Evolutionary conservation across 306 rosid species (phyloP).

Genomic region (Vicia sativa): DNA sequence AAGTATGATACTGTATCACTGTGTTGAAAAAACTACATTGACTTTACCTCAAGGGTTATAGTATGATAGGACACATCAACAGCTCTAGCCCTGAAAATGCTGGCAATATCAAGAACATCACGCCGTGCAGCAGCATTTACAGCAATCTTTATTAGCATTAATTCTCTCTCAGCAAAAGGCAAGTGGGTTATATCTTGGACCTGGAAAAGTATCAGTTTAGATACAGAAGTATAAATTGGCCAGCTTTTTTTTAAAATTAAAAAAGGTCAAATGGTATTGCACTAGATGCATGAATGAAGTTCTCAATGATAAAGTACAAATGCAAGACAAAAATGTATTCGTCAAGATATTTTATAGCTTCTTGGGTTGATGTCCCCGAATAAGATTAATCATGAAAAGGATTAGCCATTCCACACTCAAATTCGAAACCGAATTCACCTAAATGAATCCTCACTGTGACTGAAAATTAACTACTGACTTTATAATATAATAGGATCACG

Average conservation of each 20-base stretch:
- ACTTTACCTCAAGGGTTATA: conserved; percentile 77
- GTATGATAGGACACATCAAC: conserved; percentile 87
- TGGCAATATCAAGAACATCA: conserved; percentile 85
- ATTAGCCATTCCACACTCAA: background rate
- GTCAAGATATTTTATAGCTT: conserved; percentile 16
- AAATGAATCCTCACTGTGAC: conserved; percentile 3
- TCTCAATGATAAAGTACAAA: conserved; percentile 18
- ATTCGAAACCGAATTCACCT: background rate
- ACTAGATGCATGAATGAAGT: conserved; percentile 6
- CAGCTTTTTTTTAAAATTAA: no score
- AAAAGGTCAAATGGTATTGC: conserved; percentile 10
- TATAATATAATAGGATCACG: conserved; percentile 1
- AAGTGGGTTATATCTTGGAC: conserved; percentile 75
- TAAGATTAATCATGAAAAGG: background rate
- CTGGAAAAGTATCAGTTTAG: conserved; percentile 52
- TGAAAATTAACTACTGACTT: background rate
- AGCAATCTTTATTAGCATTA: conserved; percentile 82
- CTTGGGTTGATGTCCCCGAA: conserved; percentile 5
- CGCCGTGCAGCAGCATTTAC: conserved; percentile 80
- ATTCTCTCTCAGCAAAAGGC: conserved; percentile 87
- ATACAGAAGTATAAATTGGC: no score
- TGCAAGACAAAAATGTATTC: conserved; percentile 21
- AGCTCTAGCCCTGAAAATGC: conserved; percentile 79
- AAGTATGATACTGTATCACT: background rate
- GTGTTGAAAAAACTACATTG: conserved; percentile 22